Conservation (phyloP, 2,329 filamentous ascomycete species). For the Sporothrix euskadiensis region DNA sequence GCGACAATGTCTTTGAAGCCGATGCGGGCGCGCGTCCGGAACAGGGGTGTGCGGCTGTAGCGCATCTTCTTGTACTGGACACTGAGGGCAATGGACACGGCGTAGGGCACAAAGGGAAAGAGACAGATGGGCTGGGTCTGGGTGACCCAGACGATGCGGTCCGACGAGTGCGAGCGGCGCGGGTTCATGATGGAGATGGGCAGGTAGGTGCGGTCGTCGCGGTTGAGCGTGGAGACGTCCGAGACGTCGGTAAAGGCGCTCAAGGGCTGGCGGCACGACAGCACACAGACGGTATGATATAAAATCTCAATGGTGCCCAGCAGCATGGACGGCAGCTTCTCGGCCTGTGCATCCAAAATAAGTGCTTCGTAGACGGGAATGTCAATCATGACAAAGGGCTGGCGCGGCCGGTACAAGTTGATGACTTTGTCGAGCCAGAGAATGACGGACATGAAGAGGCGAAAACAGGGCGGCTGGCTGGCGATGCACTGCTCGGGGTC, state of each 20-base stretch:
- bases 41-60: conserved; percentile 60
- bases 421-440: conserved; percentile 60
- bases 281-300: conserved; percentile 64
- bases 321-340: conserved; percentile 50
- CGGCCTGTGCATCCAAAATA: conserved; percentile 56
- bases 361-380: conserved; percentile 59
- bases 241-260: conserved; percentile 38
- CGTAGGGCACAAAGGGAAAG: conserved; percentile 62
- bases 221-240: conserved; percentile 38
- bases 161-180: conserved; percentile 58
- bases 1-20: conserved; percentile 58
- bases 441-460: conserved; percentile 57
- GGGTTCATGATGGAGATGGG: conserved; percentile 54
- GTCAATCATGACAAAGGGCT: conserved; percentile 52
- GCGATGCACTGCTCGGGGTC: conserved; percentile 54
- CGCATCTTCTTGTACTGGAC: conserved; percentile 66
- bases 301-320: conserved; percentile 62
- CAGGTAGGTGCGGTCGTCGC: conserved; percentile 44
- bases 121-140: conserved; percentile 53
- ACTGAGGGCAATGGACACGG: conserved; percentile 60
- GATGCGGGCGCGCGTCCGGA: conserved; percentile 55
- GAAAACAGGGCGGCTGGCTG: conserved; percentile 56
- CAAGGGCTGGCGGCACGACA: conserved; percentile 57
- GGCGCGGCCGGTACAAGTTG: conserved; percentile 59
- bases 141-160: conserved; percentile 58